Conservation (phyloP, 495 filamentous ascomycete genomes). For the Penicillium maclennaniae region DNA sequence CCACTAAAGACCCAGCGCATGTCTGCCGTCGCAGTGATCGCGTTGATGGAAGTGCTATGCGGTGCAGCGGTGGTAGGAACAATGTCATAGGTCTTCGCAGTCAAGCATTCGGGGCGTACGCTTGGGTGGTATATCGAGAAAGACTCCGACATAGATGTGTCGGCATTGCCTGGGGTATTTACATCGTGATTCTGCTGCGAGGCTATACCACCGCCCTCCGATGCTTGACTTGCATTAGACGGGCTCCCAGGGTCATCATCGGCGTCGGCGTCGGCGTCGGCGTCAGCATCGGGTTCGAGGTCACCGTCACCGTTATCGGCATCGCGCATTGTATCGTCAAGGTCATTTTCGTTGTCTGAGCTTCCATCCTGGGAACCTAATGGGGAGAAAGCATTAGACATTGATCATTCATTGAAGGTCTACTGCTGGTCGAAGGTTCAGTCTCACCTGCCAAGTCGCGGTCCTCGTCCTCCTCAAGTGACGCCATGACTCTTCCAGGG, state of each 20-base stretch:
- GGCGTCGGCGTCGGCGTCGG: constrained; percentile 53
- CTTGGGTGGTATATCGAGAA: constrained; percentile 53
- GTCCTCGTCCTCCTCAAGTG: constrained; percentile 51
- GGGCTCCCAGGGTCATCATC: constrained; percentile 46
- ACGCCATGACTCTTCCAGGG: constrained; percentile 20
- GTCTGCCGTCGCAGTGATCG: constrained; percentile 85
- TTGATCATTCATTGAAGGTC: neutral
- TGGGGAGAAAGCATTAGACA: constrained; percentile 10
- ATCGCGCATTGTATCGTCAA: constrained; percentile 65
- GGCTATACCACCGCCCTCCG: constrained; percentile 35
- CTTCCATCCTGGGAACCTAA: constrained; percentile 58
- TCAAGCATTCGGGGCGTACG: constrained; percentile 74
- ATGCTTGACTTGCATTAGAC: constrained; percentile 46
- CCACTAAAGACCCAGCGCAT: constrained; percentile 95
- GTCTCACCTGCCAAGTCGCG: constrained; percentile 49
- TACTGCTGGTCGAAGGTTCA: neutral
- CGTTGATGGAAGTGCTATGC: constrained; percentile 93
- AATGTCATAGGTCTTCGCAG: constrained; percentile 88
- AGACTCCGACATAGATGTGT: constrained; percentile 30
- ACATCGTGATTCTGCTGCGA: constrained; percentile 42
- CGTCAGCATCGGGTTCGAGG: constrained; percentile 63
- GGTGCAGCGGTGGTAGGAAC: constrained; percentile 95
- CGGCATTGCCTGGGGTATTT: constrained; percentile 29
- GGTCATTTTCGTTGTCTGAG: constrained; percentile 69
- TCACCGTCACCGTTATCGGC: constrained; percentile 57